These are phyloP conservation scores for Candida peoriensis DNA, from an alignment of 805 yeast species.

Conservation along the genomic window DNA sequence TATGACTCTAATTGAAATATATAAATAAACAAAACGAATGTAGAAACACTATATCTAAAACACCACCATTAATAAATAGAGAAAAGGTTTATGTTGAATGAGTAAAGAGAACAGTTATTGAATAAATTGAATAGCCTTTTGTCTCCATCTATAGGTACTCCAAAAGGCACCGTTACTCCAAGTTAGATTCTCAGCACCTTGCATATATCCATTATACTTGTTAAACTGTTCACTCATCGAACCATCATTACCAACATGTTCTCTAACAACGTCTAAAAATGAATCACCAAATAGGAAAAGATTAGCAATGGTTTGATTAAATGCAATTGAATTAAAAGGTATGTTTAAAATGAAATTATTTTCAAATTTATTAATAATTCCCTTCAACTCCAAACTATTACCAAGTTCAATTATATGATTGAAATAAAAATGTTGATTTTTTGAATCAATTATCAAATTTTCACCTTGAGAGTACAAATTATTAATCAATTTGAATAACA, in stretches of 20 bases:
- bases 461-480: slow-evolving; percentile 33
- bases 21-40: no score
- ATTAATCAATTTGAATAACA: slow-evolving; percentile 50
- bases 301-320: slow-evolving; percentile 37
- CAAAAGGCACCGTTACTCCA: slow-evolving; percentile 87
- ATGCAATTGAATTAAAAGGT: slow-evolving; percentile 35
- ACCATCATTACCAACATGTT: slow-evolving; percentile 61
- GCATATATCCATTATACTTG: slow-evolving; percentile 73
- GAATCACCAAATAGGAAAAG: slow-evolving; percentile 61
- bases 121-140: slow-evolving; percentile 30
- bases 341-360: slow-evolving; percentile 11
- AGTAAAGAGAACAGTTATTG: no score
- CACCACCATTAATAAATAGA: no score
- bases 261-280: slow-evolving; percentile 52
- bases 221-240: slow-evolving; percentile 88
- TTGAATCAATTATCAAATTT: slow-evolving; percentile 39
- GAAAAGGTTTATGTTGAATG: no score
- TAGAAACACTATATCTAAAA: no score
- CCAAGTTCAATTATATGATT: slow-evolving; percentile 20
- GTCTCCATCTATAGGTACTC: slow-evolving; percentile 64
- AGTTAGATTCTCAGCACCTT: slow-evolving; percentile 82
- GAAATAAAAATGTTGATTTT: slow-evolving; percentile 29
- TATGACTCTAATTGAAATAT: no score
- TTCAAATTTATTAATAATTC: neutral
- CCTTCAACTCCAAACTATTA: slow-evolving; percentile 2